These are phyloP conservation scores for Penicillium coffeae DNA, from an alignment of 495 filamentous ascomycete genomes.

Conservation along the genomic window DNA sequence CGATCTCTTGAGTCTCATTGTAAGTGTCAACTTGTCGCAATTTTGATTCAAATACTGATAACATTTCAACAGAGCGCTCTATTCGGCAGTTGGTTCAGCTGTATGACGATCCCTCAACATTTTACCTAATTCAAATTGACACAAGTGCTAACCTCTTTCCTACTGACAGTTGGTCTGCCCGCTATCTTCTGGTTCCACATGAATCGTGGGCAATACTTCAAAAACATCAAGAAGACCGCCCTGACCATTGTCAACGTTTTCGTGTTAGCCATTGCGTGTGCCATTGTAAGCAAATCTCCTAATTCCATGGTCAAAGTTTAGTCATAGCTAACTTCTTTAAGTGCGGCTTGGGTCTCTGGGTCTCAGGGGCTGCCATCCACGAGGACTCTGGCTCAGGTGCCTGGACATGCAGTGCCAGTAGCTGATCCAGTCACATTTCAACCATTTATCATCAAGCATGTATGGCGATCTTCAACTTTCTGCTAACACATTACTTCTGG, in stretches of 20 bases:
- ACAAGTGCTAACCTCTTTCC: neutral
- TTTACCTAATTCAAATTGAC: neutral
- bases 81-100: slow-evolving; percentile 43
- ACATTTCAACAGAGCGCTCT: slow-evolving; percentile 26
- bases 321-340: slow-evolving; percentile 10
- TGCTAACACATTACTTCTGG: too few species aligned
- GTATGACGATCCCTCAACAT: slow-evolving; percentile 12
- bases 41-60: slow-evolving; percentile 3
- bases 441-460: too few species aligned
- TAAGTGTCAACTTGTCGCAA: slow-evolving; percentile 10
- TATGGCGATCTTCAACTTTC: too few species aligned
- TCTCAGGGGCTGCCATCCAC: slow-evolving; percentile 36
- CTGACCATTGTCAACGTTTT: slow-evolving; percentile 33
- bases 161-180: slow-evolving; percentile 29
- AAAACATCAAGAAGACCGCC: slow-evolving; percentile 22
- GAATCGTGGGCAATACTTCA: slow-evolving; percentile 34
- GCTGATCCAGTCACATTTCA: too few species aligned
- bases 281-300: slow-evolving; percentile 26
- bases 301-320: neutral
- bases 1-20: slow-evolving; percentile 54
- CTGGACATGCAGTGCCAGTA: slow-evolving; percentile 26
- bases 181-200: slow-evolving; percentile 41
- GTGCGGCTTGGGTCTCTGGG: slow-evolving; percentile 40
- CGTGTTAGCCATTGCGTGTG: slow-evolving; percentile 30
- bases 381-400: slow-evolving; percentile 20